These are phyloP conservation scores for Jaltomata sinuosa DNA, from an alignment of 257 asterid species.

Conservation along the genomic window DNA sequence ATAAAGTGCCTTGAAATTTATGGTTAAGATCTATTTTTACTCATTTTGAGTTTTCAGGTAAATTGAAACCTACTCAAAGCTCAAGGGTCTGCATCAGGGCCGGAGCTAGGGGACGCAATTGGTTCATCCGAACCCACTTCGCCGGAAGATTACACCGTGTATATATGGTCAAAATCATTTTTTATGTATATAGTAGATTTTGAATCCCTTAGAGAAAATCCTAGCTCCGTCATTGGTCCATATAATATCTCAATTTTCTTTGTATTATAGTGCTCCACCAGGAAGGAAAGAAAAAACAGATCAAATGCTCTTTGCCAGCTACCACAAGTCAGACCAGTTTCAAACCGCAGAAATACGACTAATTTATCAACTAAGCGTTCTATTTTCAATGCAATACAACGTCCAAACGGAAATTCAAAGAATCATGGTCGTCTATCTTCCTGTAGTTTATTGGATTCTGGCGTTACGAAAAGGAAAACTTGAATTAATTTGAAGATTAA, in stretches of 20 bases:
- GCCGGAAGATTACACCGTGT: too few species aligned
- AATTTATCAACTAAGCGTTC: background rate
- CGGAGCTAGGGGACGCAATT: background rate
- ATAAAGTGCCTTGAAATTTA: background rate
- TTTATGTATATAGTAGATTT: too few species aligned
- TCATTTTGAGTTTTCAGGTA: background rate
- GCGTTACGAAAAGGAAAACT: background rate
- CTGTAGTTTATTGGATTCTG: background rate
- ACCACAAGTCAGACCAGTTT: background rate
- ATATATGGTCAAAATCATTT: too few species aligned
- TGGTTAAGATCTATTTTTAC: background rate
- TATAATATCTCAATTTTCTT: background rate
- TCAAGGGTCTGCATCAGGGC: background rate
- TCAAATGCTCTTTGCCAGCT: background rate
- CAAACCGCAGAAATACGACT: background rate
- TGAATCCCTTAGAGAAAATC: too few species aligned
- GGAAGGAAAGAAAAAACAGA: background rate
- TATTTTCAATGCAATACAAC: background rate
- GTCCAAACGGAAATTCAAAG: background rate
- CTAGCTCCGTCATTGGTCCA: too few species aligned
- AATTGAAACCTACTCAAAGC: background rate
- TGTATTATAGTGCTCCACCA: background rate
- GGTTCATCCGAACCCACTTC: too few species aligned
- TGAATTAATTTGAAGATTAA: background rate
- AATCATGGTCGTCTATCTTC: background rate